phyloP scores from a whole-genome alignment of 257 asterid genomes.

The Scutellaria barbata region DNA sequence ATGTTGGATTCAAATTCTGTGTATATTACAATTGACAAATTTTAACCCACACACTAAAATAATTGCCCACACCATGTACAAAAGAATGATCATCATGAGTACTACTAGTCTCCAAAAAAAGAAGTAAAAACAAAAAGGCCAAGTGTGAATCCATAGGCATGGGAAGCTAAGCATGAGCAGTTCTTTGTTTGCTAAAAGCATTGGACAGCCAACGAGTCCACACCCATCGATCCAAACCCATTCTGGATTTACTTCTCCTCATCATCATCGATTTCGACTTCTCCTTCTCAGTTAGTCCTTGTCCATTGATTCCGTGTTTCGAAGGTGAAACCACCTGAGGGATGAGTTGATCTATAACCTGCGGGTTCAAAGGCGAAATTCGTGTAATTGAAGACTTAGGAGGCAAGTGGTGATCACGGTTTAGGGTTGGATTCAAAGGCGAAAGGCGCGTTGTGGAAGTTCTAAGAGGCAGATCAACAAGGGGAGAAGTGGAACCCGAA shows the following conservation, averaged over 20 bases:
- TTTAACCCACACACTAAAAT: too few species aligned
- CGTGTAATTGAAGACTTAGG: not conserved
- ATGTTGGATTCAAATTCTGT: too few species aligned
- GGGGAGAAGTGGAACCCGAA: slow-evolving; percentile 27
- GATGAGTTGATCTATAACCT: not conserved
- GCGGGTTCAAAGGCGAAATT: not conserved
- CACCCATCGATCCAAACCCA: slow-evolving; percentile 37
- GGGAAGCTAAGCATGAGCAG: not conserved
- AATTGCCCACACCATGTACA: too few species aligned
- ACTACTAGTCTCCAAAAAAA: too few species aligned
- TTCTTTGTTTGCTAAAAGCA: slow-evolving; percentile 7
- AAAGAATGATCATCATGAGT: too few species aligned
- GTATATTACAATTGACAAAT: too few species aligned
- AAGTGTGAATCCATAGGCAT: not conserved
- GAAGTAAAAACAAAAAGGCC: too few species aligned
- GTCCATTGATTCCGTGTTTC: not conserved
- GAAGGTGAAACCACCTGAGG: not conserved
- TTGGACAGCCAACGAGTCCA: slow-evolving; percentile 40
- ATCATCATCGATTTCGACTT: slow-evolving; percentile 1
- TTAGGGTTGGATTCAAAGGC: not conserved
- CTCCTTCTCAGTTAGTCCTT: not conserved
- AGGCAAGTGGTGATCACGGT: too few species aligned
- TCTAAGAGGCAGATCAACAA: not conserved
- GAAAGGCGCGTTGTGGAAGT: not conserved
- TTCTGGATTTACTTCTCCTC: slow-evolving; percentile 30